Evolutionary conservation across 345 rosid genomes (phyloP).

Genomic region (rapeseed (Brassica napus)): DNA sequence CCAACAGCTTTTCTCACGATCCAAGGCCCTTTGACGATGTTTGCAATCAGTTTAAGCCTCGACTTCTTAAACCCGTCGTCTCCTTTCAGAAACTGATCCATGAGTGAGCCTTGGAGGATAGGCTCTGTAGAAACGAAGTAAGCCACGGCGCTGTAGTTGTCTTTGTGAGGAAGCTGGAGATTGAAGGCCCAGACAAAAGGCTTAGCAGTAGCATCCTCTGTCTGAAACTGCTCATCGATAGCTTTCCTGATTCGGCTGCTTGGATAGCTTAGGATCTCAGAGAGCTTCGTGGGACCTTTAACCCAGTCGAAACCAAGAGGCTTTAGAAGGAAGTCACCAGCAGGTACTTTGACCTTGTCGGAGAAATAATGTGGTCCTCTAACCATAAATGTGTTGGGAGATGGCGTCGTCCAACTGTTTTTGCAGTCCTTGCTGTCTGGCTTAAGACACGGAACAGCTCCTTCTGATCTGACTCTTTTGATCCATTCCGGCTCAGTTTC

Average conservation of each 20-base stretch:
- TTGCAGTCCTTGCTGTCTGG: constrained; percentile 49
- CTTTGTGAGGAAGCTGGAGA: constrained; percentile 89
- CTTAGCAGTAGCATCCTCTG: constrained; percentile 41
- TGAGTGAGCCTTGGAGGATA: constrained; percentile 66
- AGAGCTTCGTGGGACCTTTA: constrained; percentile 62
- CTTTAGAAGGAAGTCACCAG: constrained; percentile 66
- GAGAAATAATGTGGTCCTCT: constrained; percentile 85
- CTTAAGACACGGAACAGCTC: constrained; percentile 74
- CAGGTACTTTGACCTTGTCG: constrained; percentile 73
- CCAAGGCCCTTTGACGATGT: constrained; percentile 97
- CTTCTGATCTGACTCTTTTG: constrained; percentile 66
- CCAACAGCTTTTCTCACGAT: constrained; percentile 95
- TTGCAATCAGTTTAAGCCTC: constrained; percentile 88
- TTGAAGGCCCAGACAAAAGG: constrained; percentile 97
- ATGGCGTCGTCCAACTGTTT: constrained; percentile 88
- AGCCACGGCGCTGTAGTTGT: constrained; percentile 83
- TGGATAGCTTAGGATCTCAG: constrained; percentile 56
- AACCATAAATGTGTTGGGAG: constrained; percentile 72
- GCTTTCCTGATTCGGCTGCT: constrained; percentile 64
- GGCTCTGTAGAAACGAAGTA: constrained; percentile 69
- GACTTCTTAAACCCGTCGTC: constrained; percentile 75
- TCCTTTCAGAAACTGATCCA: constrained; percentile 72
- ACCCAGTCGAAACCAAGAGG: constrained; percentile 95
- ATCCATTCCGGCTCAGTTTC: constrained; percentile 65
- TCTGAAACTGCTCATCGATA: constrained; percentile 56